Evolutionary conservation across 768 basidiomycete species (phyloP), one percentile per base, ranked within the genome.

Genomic region (Lactarius deliciosus): DNA sequence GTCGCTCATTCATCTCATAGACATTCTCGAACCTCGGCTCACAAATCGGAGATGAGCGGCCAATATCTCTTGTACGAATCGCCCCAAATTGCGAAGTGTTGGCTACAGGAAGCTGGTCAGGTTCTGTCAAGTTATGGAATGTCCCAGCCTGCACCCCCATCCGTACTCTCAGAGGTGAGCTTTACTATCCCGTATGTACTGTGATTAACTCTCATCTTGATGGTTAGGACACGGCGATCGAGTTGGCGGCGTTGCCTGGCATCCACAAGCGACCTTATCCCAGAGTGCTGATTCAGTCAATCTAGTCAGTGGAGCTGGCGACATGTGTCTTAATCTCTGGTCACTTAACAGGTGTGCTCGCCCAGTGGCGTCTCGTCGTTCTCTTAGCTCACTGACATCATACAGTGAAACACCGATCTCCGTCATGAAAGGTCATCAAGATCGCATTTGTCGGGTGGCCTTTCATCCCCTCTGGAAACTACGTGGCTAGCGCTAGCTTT

Each of bases 241-340:
- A 60, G 88, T 98, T 34, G 94, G 97, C 59, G 97, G 97, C 22
- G 89, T 98, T 55, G 95, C 96, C 45, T 99, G 97, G 97, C 96
- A 99, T 80, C 97, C 97, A 1, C 80, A 88, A 72, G 96, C 96
- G 20, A 97, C 96, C 0, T 73, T 96, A 16, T 76, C 88, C 58
- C 86, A 89, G 75, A 75, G 81, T 62, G 77, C 84, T 74, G 79
- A 85, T 68, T 61, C 81, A 1, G 89, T 92, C 16, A 98, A 97
- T 75, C 81, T 99, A 60, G 96, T 86, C 3, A 96, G 94, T 67
- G 93, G 95, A 45, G 96, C 90, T 6, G 95, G 90, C 16, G 97
- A 99, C 75, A 86, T 85, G 58, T 85, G 81, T 69, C 84, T 98
- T 58, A 86, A 92, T 74, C 79, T 98, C 16, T 99, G 96, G 96